Evolutionary conservation across 306 rosid species (phyloP).

Genomic region (Prunus padus): DNA sequence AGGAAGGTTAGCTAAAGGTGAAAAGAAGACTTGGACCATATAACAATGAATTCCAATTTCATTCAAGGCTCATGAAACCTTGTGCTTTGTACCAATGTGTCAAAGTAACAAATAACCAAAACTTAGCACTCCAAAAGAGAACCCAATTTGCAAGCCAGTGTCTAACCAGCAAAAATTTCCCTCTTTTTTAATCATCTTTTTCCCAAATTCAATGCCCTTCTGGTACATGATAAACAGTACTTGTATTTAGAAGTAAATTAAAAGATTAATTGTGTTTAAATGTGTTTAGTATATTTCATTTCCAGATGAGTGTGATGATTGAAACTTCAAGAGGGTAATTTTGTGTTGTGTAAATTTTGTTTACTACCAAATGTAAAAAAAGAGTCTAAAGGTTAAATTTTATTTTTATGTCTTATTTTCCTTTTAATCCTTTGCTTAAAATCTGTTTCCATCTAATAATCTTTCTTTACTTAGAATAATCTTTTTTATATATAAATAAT

Average conservation of each 20-base stretch:
- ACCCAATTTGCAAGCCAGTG: slow-evolving; percentile 4
- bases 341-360: background rate
- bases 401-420: background rate
- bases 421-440: background rate
- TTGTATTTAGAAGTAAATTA: background rate
- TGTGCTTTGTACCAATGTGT: slow-evolving; percentile 5
- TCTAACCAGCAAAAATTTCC: slow-evolving; percentile 2
- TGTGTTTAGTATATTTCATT: background rate
- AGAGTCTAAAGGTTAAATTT: background rate
- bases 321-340: slow-evolving; percentile 8
- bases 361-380: background rate
- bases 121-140: background rate
- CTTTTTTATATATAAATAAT: background rate
- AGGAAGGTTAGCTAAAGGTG: slow-evolving; percentile 10
- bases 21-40: slow-evolving; percentile 16
- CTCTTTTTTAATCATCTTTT: background rate
- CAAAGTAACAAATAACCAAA: slow-evolving; percentile 10
- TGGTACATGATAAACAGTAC: background rate
- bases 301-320: background rate
- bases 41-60: background rate
- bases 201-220: background rate
- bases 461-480: background rate
- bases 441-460: background rate
- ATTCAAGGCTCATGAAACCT: slow-evolving; percentile 1
- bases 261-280: background rate